A percentile compares a stretch with the other conserved stretches of the same genome.
Conservation (phyloP, 306 rosid species). For the Malus fusca region DNA sequence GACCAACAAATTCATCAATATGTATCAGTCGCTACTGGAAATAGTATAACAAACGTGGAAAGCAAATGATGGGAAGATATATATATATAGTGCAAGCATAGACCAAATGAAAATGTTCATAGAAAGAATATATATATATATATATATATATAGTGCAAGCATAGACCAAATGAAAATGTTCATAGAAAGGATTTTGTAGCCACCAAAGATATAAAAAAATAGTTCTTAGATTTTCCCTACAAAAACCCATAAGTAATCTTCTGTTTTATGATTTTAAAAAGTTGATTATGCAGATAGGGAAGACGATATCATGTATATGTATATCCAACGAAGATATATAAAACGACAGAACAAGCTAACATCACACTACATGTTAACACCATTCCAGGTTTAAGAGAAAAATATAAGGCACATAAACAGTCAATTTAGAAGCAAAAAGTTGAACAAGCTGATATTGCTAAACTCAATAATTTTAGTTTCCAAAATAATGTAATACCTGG, state of each 20-base stretch:
- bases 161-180: neutral
- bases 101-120: neutral
- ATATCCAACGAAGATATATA: neutral
- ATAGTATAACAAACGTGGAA: neutral
- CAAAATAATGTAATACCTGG: neutral
- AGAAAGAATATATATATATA: neutral
- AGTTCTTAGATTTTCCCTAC: neutral
- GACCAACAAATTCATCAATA: too few relatives aligned
- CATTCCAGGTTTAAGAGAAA: neutral
- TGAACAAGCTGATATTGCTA: neutral
- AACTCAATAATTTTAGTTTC: neutral
- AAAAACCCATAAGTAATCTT: neutral
- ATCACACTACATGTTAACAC: neutral
- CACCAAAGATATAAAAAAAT: neutral
- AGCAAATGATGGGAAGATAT: neutral
- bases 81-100: too few relatives aligned
- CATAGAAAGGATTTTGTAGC: neutral
- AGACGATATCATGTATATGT: neutral
- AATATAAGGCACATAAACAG: neutral
- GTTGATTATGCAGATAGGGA: neutral
- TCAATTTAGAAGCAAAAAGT: neutral
- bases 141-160: too few relatives aligned
- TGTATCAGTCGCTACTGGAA: neutral
- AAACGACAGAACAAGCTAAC: neutral
- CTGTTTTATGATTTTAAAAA: neutral